Percentiles rank a stretch among this genome's conserved stretches.
Evolutionary conservation across 2,329 filamentous ascomycete species (phyloP).

Genomic region (Sporothrix mexicana): DNA sequence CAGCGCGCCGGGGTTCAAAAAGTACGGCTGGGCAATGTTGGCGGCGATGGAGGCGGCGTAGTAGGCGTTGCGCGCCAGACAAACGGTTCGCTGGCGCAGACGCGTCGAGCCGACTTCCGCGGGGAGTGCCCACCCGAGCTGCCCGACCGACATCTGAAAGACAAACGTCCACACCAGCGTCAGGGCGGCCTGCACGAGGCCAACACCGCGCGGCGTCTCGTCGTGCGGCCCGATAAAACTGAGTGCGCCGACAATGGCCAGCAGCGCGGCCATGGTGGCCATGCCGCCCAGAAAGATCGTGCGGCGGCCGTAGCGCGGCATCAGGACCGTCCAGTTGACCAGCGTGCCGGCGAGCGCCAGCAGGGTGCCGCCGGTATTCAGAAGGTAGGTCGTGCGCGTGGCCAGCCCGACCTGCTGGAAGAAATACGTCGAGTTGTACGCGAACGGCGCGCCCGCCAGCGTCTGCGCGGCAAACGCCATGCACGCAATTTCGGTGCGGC

Average conservation of each 20-base stretch:
- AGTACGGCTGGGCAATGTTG: slow-evolving; percentile 44
- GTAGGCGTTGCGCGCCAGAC: slow-evolving; percentile 43
- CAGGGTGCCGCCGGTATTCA: slow-evolving; percentile 46
- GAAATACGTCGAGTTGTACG: slow-evolving; percentile 43
- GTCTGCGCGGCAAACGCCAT: slow-evolving; percentile 43
- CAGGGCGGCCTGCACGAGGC: slow-evolving; percentile 33
- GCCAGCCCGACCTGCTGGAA: slow-evolving; percentile 43
- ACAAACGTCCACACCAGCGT: slow-evolving; percentile 37
- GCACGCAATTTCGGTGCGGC: slow-evolving; percentile 54
- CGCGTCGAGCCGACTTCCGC: slow-evolving; percentile 46
- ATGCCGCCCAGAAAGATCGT: slow-evolving; percentile 37
- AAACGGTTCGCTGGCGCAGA: slow-evolving; percentile 45
- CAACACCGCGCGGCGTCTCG: not conserved
- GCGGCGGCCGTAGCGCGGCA: slow-evolving; percentile 36
- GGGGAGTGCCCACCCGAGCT: slow-evolving; percentile 46
- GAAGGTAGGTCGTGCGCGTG: slow-evolving; percentile 43
- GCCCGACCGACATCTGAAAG: slow-evolving; percentile 49
- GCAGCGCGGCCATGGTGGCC: slow-evolving; percentile 34
- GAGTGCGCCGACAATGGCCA: slow-evolving; percentile 39
- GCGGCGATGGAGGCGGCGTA: slow-evolving; percentile 41
- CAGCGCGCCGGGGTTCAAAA: slow-evolving; percentile 50
- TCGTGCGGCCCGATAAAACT: slow-evolving; percentile 10
- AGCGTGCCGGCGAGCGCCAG: slow-evolving; percentile 38
- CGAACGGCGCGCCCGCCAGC: slow-evolving; percentile 46
- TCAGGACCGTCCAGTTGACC: slow-evolving; percentile 34